Percentiles rank a stretch among this genome's conserved stretches.
These are phyloP conservation scores for Santalum album DNA, from an alignment of 164 flowering plant genomes.

Conservation along the genomic window DNA sequence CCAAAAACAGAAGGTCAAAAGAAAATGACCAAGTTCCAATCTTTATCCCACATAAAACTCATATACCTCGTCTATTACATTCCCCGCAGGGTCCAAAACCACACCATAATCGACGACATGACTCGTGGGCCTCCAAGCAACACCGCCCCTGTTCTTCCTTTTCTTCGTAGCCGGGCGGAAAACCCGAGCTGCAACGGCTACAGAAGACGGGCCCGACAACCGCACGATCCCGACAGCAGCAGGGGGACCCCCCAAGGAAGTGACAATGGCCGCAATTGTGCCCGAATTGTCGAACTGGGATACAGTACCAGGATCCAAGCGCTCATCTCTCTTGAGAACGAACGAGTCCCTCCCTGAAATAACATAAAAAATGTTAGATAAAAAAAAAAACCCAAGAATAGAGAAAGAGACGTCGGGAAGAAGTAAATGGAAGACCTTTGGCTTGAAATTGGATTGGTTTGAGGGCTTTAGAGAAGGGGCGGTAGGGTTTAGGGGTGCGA, in stretches of 20 bases:
- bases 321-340: conserved; percentile 37
- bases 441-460: conserved; percentile 5
- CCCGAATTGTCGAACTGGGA: conserved; percentile 15
- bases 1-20: background rate
- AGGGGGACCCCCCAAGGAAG: conserved; percentile 76
- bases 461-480: conserved; percentile 6
- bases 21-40: background rate
- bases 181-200: conserved; percentile 44
- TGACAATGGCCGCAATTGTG: conserved; percentile 92
- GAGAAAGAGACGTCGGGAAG: conserved; percentile 1
- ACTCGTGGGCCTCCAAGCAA: conserved; percentile 61
- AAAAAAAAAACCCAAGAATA: background rate
- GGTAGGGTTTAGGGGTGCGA: conserved; percentile 13
- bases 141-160: conserved; percentile 18
- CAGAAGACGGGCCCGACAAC: conserved; percentile 75
- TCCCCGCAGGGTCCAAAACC: conserved; percentile 54
- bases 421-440: conserved; percentile 8
- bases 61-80: conserved; percentile 74
- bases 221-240: conserved; percentile 90
- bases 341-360: conserved; percentile 18
- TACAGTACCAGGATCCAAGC: conserved; percentile 13
- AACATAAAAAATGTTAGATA: background rate
- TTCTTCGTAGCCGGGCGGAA: conserved; percentile 41
- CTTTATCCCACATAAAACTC: background rate
- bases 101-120: conserved; percentile 89